Evolutionary conservation across 306 rosid genomes (phyloP).

Genomic region (Macrotyloma uniflorum): DNA sequence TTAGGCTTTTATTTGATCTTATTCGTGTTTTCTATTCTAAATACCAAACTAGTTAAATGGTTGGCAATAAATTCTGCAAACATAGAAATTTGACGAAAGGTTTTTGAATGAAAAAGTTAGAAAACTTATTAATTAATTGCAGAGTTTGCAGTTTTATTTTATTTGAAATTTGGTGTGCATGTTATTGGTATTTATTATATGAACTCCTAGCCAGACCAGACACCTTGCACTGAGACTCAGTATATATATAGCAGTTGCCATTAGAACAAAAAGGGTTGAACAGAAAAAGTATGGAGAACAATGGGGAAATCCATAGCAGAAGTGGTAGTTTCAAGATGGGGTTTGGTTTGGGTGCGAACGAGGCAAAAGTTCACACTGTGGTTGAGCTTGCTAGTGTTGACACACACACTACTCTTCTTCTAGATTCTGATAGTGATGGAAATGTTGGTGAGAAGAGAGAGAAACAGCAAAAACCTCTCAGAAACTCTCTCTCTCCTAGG

Average conservation of each 20-base stretch:
- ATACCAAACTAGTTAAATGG: no score
- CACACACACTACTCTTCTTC: slow-evolving; percentile 29
- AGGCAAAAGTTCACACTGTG: slow-evolving; percentile 43
- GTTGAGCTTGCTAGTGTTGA: slow-evolving; percentile 41
- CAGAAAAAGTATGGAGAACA: slow-evolving; percentile 34
- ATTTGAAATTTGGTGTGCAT: background rate
- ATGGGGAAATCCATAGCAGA: slow-evolving; percentile 28
- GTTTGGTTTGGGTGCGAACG: slow-evolving; percentile 16
- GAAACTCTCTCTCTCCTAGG: slow-evolving; percentile 49
- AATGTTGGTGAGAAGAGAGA: background rate
- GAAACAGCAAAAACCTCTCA: background rate
- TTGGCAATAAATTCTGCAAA: no score
- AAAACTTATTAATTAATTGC: background rate
- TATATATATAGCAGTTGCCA: background rate
- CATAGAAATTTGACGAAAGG: no score
- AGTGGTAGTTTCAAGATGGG: slow-evolving; percentile 33
- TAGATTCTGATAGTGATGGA: background rate
- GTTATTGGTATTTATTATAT: background rate
- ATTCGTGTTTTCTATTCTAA: no score
- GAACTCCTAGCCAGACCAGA: background rate
- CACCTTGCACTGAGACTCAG: background rate
- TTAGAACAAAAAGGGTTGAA: background rate
- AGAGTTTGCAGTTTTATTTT: background rate
- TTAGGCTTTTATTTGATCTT: no score
- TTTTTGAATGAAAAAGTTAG: background rate